A percentile compares a stretch with the other conserved stretches of the same genome.
Conservation (phyloP, 2,329 filamentous ascomycete species). For the Penicillium psychrosexuale region DNA sequence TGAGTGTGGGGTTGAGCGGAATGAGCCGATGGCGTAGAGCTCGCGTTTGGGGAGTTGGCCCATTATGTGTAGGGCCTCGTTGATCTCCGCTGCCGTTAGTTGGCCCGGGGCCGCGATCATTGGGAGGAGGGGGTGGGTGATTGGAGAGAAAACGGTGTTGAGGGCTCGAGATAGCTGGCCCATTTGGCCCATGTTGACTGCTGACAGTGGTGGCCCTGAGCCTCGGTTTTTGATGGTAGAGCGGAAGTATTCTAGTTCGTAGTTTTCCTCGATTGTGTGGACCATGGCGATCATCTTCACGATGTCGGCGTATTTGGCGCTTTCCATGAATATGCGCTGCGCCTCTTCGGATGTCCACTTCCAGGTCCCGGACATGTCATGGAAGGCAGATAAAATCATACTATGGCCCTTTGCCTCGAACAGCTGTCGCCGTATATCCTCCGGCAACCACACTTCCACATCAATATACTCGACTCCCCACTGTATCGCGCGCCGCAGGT, state of each 20-base stretch:
- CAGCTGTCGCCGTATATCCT: conserved; percentile 65
- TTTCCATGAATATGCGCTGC: conserved; percentile 67
- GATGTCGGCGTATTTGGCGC: conserved; percentile 73
- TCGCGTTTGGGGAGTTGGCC: conserved; percentile 76
- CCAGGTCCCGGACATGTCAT: conserved; percentile 81
- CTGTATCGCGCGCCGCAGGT: conserved; percentile 78
- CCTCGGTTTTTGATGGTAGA: conserved; percentile 68
- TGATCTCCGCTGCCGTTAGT: conserved; percentile 81
- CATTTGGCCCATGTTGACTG: conserved; percentile 82
- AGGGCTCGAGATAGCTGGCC: conserved; percentile 79
- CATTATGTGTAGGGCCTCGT: conserved; percentile 71
- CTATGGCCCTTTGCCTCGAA: conserved; percentile 71
- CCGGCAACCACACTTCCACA: conserved; percentile 82
- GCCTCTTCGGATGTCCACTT: conserved; percentile 76
- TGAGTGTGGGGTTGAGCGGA: conserved; percentile 70
- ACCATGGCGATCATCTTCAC: conserved; percentile 89
- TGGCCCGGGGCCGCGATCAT: conserved; percentile 83
- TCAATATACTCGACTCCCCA: conserved; percentile 91
- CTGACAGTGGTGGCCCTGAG: conserved; percentile 71
- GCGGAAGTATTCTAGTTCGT: conserved; percentile 85
- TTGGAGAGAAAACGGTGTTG: conserved; percentile 83
- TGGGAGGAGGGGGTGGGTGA: conserved; percentile 79
- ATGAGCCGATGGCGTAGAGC: conserved; percentile 75
- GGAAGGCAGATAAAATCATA: conserved; percentile 86
- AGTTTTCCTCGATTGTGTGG: conserved; percentile 78